phyloP scores from a whole-genome alignment of 495 filamentous ascomycete genomes.

The Aspergillus incahuasiensis region DNA sequence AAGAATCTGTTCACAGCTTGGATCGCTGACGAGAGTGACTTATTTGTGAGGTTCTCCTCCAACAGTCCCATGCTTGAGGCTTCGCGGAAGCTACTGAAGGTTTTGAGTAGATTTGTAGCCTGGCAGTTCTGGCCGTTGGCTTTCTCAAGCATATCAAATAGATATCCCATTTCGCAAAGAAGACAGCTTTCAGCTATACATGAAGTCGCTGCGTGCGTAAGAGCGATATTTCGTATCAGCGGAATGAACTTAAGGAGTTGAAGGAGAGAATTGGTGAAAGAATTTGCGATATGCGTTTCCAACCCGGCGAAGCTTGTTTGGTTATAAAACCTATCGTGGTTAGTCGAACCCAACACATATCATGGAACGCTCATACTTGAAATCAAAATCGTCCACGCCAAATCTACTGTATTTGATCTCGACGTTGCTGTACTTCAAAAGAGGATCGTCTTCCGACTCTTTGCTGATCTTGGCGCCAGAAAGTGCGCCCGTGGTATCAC shows the following conservation, averaged over 20 bases:
- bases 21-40: slow-evolving; percentile 66
- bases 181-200: slow-evolving; percentile 81
- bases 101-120: slow-evolving; percentile 92
- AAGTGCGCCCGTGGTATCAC: slow-evolving; percentile 59
- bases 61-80: slow-evolving; percentile 68
- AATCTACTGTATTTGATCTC: slow-evolving; percentile 98
- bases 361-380: slow-evolving; percentile 56
- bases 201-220: slow-evolving; percentile 81
- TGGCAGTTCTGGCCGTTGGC: slow-evolving; percentile 90
- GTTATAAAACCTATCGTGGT: slow-evolving; percentile 73
- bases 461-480: slow-evolving; percentile 56
- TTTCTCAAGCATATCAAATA: slow-evolving; percentile 98
- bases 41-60: slow-evolving; percentile 72
- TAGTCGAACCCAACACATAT: neutral
- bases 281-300: slow-evolving; percentile 94
- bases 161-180: slow-evolving; percentile 88
- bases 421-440: slow-evolving; percentile 79
- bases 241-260: slow-evolving; percentile 91
- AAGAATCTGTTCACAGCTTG: slow-evolving; percentile 76
- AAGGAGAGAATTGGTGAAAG: slow-evolving; percentile 88
- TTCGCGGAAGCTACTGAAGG: slow-evolving; percentile 72
- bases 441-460: slow-evolving; percentile 65
- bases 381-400: slow-evolving; percentile 97
- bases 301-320: slow-evolving; percentile 84
- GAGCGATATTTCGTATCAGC: slow-evolving; percentile 77